phyloP scores from a whole-genome alignment of 345 rosid species.

The Citrus mangshanensis region DNA sequence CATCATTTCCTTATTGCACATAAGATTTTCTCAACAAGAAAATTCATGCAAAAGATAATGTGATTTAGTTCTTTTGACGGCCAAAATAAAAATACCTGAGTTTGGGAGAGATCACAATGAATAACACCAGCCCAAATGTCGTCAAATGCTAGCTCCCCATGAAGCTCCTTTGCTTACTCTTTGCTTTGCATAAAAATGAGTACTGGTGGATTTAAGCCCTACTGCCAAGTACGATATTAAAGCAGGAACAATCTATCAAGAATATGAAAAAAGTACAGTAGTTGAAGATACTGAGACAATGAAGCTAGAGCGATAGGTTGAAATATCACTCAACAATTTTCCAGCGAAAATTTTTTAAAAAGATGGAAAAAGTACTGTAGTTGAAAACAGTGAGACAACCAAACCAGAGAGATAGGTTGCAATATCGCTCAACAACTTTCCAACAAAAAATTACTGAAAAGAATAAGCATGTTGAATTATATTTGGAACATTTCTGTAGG shows the following conservation, averaged over 20 bases:
- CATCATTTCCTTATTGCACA: neutral
- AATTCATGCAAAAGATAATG: too few species aligned
- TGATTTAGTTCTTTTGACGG: neutral
- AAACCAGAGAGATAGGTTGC: neutral
- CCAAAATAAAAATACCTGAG: constrained; percentile 50
- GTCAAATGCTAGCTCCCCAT: constrained; percentile 70
- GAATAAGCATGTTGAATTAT: neutral
- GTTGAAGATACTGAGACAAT: neutral
- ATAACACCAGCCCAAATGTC: constrained; percentile 73
- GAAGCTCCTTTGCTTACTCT: constrained; percentile 81
- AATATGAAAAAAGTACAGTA: neutral
- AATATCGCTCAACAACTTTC: neutral
- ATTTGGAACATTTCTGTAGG: neutral
- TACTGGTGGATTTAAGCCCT: constrained; percentile 92
- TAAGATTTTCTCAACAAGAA: neutral
- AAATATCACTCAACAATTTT: neutral
- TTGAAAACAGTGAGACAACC: neutral
- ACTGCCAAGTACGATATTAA: constrained; percentile 33
- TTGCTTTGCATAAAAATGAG: constrained; percentile 89
- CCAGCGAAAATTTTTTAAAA: neutral
- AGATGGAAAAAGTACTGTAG: neutral
- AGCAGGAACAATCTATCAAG: constrained; percentile 23
- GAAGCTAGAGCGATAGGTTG: neutral
- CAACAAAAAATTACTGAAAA: neutral
- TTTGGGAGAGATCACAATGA: constrained; percentile 71